Evolutionary conservation across 768 basidiomycete species (phyloP), one percentile per base, ranked within the genome.

Genomic region (Exsudoporus frostii): DNA sequence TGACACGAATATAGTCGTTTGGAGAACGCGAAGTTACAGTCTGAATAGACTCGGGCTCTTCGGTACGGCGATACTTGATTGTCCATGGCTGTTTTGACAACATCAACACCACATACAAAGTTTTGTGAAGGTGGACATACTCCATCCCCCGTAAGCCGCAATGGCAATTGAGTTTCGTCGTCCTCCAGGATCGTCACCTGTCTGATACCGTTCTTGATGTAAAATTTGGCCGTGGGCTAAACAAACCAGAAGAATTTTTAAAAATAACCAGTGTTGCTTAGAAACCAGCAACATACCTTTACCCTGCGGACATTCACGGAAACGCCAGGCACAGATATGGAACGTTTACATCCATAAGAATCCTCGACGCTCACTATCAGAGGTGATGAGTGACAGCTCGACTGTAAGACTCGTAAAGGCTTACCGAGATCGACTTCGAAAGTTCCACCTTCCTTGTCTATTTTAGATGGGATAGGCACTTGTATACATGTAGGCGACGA

Each of bases 121-220:
- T 41, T 20, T 27, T 33, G 7, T 9, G 38, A n/a, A 41, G 32
- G 34, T 19, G 15, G 4, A 73, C 85, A 56, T 70, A 96, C 95
- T 44, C 85, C 88, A 67, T 95, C 90, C 6, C 97, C 97, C 19
- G 93, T 95, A 47, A 99, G 73, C 25, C 94, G 81, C 38, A 98
- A 71, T 36, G 93, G 93, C 11, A 98, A 76, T 33, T 74, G 78
- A 0, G 85, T 86, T 36, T 73, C 71, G 53, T 92, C 87, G 39
- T 85, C 82, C 62, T 95, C 88, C 7, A 92, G 76, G 15, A 94
- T 79, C 6, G 82, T 81, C 8, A 86, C 71, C 40, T 74, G 75
- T 7, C 83, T 81, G 54, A 79, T 76, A 47, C 76, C 74, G 11
- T 76, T 74, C 58, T 79, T 80, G 32, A 86, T 85, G 63, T 93